Evolutionary conservation across 371 early-diverging fungal genomes (phyloP), one percentile per base, ranked within the genome.

Genomic region (Hamiltosporidium magnivora): DNA sequence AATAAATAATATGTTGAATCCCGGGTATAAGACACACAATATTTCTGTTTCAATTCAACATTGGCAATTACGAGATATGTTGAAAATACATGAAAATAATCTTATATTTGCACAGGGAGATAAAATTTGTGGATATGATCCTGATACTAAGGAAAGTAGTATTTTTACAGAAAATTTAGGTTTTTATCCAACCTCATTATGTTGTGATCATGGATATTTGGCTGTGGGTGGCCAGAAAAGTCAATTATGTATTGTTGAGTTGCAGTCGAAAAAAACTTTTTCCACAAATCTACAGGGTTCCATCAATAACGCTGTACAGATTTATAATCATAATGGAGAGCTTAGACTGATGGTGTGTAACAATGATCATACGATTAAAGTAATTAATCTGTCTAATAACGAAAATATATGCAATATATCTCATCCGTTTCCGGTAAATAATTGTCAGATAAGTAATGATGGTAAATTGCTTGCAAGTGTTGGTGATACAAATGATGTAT

Each of bases 1-100:
- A 25, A 25, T 25, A 25, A 25, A 25, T 25, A 25, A 25, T 25
- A 25, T 25, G 25, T 25, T 25, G 25, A 25, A 25, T 25, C 25
- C 25, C 25, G 25, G 25, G 25, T 25, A 25, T 25, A 25, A 25
- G 25, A 25, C 25, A 25, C 25, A 25, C 25, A 25, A 25, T 25
- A 25, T 25, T 25, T 25, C 25, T 25, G 25, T 25, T 25, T 25
- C 61, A 44, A 61, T 4, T 39, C 3, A 44, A 37, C 81, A 74
- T 78, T 89, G 91, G 92, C 94, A 94, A 79, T 83, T 94, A 44
- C 83, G 92, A 58, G 92, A 94, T 79, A 84, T 94, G 63, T 76
- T 25, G 25, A 25, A 25, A 25, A 25, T 25, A 25, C 25, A 25
- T 39, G 61, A 69, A 1, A 54, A 55, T 43, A 53, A 66, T 46